phyloP scores from a whole-genome alignment of 257 asterid species.

The Solanum pinnatisectum region DNA sequence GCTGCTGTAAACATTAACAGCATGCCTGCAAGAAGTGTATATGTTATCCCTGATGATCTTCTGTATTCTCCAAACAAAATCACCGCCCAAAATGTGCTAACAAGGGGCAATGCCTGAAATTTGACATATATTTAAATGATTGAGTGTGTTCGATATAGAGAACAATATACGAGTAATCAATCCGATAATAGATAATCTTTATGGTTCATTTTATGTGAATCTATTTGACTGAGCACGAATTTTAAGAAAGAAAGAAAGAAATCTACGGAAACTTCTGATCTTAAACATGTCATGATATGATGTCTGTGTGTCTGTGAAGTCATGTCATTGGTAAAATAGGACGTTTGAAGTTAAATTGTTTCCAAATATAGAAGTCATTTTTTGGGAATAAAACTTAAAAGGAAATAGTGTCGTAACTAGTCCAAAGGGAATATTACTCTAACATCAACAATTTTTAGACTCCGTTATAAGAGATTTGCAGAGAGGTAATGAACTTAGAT shows the following conservation, averaged over 20 bases:
- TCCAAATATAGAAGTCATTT: neutral
- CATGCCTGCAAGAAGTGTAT: conserved; percentile 52
- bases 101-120: conserved; percentile 86
- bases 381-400: neutral
- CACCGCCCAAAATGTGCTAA: conserved; percentile 91
- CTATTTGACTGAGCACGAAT: neutral
- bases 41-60: conserved; percentile 69
- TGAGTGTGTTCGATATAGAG: neutral
- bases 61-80: conserved; percentile 74
- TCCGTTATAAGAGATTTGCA: neutral
- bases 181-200: neutral
- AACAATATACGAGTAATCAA: neutral
- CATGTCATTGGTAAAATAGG: neutral
- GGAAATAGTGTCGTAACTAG: neutral
- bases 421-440: neutral
- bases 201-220: neutral
- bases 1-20: conserved; percentile 70
- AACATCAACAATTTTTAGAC: neutral
- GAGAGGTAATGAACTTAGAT: neutral
- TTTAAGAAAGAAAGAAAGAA: neutral
- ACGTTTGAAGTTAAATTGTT: neutral
- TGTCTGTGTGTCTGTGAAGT: neutral
- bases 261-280: neutral
- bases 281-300: neutral
- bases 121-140: neutral